Evolutionary conservation across 495 filamentous ascomycete species (phyloP).

Genomic region (Pyronema omphalodes): DNA sequence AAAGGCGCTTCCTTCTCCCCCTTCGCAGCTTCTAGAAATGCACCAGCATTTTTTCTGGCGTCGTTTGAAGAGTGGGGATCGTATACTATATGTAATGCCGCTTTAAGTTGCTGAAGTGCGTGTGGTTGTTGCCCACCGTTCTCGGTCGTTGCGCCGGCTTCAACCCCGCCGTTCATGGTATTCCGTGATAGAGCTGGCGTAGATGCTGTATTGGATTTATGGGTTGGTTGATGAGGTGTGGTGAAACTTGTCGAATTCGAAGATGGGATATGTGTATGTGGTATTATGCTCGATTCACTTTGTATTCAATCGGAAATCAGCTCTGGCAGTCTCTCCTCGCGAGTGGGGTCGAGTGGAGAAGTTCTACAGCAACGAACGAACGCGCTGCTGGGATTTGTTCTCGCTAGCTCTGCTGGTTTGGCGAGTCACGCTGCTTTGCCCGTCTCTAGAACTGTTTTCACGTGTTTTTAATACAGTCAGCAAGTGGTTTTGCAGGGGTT

Average conservation of each 20-base stretch:
- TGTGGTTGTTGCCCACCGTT: conserved; percentile 16
- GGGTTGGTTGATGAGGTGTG: neutral
- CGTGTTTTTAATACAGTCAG: too few species aligned
- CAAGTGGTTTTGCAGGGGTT: too few species aligned
- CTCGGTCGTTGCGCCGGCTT: neutral
- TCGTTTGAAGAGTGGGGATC: conserved; percentile 64
- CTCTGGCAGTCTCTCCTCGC: too few species aligned
- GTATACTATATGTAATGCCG: conserved; percentile 73
- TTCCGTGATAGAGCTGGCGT: neutral
- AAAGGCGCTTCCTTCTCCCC: conserved; percentile 54
- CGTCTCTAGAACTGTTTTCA: too few species aligned
- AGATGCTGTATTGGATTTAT: neutral
- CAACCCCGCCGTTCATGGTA: conserved; percentile 2
- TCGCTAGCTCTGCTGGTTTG: too few species aligned
- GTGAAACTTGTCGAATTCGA: too few species aligned
- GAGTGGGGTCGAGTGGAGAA: neutral
- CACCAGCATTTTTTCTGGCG: conserved; percentile 61
- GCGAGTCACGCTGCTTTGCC: too few species aligned
- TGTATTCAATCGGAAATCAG: too few species aligned
- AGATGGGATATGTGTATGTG: too few species aligned
- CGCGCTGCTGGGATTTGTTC: neutral
- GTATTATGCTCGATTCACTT: too few species aligned
- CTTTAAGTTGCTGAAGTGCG: conserved; percentile 42
- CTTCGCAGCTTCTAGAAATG: conserved; percentile 71
- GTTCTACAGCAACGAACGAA: neutral